These are phyloP conservation scores for Candida vaughaniae DNA, from an alignment of 805 yeast species.

Conservation along the genomic window DNA sequence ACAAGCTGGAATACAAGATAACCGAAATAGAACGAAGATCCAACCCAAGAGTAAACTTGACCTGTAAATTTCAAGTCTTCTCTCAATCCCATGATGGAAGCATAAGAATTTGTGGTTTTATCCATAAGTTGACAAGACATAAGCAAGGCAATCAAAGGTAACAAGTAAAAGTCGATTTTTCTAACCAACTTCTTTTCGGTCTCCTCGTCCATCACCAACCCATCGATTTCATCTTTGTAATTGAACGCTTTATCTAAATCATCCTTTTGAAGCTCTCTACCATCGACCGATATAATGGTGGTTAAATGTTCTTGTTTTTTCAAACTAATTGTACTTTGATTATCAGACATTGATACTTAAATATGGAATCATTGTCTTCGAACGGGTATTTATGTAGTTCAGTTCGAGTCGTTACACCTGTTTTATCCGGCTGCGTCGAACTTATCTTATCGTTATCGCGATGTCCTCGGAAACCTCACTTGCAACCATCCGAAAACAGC, in stretches of 20 bases:
- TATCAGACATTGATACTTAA: background rate
- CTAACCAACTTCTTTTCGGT: conserved; percentile 3
- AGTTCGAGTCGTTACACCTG: no score
- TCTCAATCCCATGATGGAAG: conserved; percentile 36
- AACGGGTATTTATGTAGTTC: no score
- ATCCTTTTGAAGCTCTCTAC: background rate
- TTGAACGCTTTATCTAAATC: conserved; percentile 2
- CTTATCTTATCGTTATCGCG: no score
- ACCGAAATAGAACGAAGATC: conserved; percentile 49
- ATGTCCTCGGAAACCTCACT: no score
- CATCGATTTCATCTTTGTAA: conserved; percentile 1
- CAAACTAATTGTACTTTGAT: background rate
- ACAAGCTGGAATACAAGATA: conserved; percentile 56
- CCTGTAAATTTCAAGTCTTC: conserved; percentile 27
- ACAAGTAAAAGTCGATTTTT: conserved; percentile 15
- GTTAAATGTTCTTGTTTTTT: background rate
- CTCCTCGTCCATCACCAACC: background rate
- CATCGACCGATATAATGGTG: background rate
- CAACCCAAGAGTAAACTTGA: conserved; percentile 23
- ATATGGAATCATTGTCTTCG: no score
- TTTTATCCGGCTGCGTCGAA: no score
- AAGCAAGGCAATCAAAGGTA: conserved; percentile 19
- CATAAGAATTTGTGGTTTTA: conserved; percentile 36
- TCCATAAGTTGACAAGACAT: conserved; percentile 29
- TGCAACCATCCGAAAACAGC: no score